Evolutionary conservation across 1,139 yeast genomes (phyloP).

Genomic region (Debaryomycetaceae sp.): DNA sequence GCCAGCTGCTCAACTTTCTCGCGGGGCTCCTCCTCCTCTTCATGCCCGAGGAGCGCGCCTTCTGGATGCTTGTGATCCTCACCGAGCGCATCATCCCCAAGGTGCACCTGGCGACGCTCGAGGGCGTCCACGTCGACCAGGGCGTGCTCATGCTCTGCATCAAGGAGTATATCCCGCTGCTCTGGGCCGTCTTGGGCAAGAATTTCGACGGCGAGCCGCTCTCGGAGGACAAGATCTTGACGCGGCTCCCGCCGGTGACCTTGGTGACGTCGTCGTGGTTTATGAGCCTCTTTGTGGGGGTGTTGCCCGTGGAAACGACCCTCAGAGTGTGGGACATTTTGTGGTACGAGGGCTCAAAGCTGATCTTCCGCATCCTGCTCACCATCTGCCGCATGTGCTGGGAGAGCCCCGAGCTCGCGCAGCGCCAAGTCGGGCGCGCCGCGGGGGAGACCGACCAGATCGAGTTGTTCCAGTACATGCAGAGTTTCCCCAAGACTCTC

Average conservation of each 20-base stretch:
- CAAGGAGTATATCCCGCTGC: slow-evolving; percentile 74
- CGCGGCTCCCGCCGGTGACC: slow-evolving; percentile 83
- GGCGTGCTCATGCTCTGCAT: slow-evolving; percentile 89
- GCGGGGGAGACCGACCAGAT: slow-evolving; percentile 56
- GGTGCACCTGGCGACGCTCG: slow-evolving; percentile 82
- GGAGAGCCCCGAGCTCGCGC: slow-evolving; percentile 45
- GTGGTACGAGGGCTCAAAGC: slow-evolving; percentile 87
- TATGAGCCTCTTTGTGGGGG: slow-evolving; percentile 90
- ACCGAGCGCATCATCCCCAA: slow-evolving; percentile 87
- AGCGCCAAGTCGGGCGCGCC: slow-evolving; percentile 12
- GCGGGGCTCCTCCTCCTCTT: slow-evolving; percentile 81
- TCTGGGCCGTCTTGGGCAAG: slow-evolving; percentile 59
- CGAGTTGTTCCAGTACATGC: slow-evolving; percentile 84
- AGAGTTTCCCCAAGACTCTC: slow-evolving; percentile 70
- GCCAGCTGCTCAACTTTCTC: slow-evolving; percentile 88
- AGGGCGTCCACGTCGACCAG: slow-evolving; percentile 93
- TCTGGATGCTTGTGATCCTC: slow-evolving; percentile 93
- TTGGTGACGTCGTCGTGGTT: slow-evolving; percentile 97
- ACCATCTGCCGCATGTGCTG: slow-evolving; percentile 80
- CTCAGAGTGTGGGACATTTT: slow-evolving; percentile 91
- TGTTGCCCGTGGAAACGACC: slow-evolving; percentile 81
- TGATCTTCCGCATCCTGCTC: slow-evolving; percentile 76
- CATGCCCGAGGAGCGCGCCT: slow-evolving; percentile 83
- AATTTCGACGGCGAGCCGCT: slow-evolving; percentile 39
- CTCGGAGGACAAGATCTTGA: slow-evolving; percentile 59